phyloP scores from a whole-genome alignment of 2,329 filamentous ascomycete species.

The Celoporthe dispersa region DNA sequence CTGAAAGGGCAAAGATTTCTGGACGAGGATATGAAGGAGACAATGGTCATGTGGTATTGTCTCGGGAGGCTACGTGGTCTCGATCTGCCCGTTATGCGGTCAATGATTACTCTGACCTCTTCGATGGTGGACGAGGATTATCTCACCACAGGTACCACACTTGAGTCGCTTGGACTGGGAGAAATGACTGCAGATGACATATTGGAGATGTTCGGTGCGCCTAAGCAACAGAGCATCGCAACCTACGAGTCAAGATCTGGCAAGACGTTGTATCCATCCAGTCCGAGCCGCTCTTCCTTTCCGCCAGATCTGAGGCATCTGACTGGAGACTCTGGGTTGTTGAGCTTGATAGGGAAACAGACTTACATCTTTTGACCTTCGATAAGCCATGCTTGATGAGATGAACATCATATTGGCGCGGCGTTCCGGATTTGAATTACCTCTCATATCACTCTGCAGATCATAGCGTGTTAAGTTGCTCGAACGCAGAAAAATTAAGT shows the following conservation, averaged over 20 bases:
- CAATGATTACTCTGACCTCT: conserved; percentile 18
- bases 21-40: conserved; percentile 23
- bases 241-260: not conserved
- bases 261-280: conserved; percentile 2
- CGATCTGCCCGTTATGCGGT: conserved; percentile 14
- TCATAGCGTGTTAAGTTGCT: not conserved
- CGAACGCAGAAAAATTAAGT: not conserved
- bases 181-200: conserved; percentile 8
- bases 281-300: not conserved
- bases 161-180: conserved; percentile 10
- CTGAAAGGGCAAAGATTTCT: conserved; percentile 11
- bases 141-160: conserved; percentile 14
- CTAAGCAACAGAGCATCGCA: not conserved
- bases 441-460: not conserved
- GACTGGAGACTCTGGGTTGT: conserved; percentile 1
- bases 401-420: not conserved
- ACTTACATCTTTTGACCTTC: not conserved
- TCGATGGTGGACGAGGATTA: conserved; percentile 20
- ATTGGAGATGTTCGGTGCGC: conserved; percentile 4
- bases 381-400: no score
- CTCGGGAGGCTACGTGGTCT: conserved; percentile 11
- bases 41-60: conserved; percentile 20
- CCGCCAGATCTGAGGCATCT: conserved; percentile 12
- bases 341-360: conserved; percentile 9
- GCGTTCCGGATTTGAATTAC: not conserved